Evolutionary conservation across 169 alveolate genomes (phyloP).

Genomic region (Plasmodium blacklocki): DNA sequence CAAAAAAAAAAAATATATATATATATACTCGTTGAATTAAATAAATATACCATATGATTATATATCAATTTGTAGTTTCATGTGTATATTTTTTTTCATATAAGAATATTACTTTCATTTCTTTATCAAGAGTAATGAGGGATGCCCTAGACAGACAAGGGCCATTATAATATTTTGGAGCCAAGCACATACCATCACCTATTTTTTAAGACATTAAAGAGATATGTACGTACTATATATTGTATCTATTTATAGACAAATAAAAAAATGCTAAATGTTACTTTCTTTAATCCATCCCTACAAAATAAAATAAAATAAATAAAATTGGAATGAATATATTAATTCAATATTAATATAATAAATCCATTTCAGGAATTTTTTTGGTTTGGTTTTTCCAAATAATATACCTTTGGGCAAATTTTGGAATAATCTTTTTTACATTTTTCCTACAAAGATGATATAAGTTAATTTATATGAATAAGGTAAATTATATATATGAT

Average conservation of each 20-base stretch:
- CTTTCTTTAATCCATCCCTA: constrained; percentile 71
- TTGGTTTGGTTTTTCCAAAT: constrained; percentile 4
- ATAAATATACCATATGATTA: neutral
- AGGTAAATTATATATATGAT: neutral
- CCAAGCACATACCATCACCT: constrained; percentile 51
- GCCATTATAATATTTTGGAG: constrained; percentile 52
- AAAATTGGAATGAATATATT: neutral
- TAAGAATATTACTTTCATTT: constrained; percentile 45
- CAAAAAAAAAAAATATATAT: neutral
- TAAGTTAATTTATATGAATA: neutral
- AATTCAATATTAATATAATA: neutral
- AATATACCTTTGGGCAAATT: constrained; percentile 56
- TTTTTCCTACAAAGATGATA: constrained; percentile 16
- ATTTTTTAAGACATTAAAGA: neutral
- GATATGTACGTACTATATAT: neutral
- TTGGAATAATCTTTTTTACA: constrained; percentile 66
- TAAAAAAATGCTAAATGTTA: constrained; percentile 1
- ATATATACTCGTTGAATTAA: neutral
- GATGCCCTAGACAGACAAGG: constrained; percentile 70
- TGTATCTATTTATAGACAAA: neutral
- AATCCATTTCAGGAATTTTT: neutral
- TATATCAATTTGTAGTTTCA: neutral
- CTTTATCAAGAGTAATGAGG: constrained; percentile 36
- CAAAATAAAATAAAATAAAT: constrained; percentile 5
- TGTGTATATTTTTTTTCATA: neutral